Evolutionary conservation across 192 early-diverging fungal species (phyloP).

Genomic region (Lobosporangium transversale): DNA sequence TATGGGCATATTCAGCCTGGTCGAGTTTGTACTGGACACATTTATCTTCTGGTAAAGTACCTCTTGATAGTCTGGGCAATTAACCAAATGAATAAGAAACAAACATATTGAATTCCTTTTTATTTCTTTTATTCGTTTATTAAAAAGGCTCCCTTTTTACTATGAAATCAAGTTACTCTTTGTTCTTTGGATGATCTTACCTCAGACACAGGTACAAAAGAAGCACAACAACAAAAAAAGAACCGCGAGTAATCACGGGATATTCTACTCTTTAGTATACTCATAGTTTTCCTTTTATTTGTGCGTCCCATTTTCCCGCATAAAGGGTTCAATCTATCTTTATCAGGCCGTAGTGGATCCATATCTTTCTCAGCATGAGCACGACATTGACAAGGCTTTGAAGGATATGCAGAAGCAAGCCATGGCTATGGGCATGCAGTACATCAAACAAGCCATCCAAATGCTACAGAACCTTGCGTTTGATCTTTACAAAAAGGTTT

Average conservation of each 20-base stretch:
- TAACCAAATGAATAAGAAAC: background rate
- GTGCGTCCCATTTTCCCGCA: background rate
- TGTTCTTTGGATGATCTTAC: slow-evolving; percentile 50
- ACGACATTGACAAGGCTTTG: slow-evolving; percentile 41
- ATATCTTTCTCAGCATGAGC: slow-evolving; percentile 36
- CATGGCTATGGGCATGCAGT: slow-evolving; percentile 43
- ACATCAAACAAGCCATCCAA: slow-evolving; percentile 39
- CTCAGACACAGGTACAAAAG: slow-evolving; percentile 46
- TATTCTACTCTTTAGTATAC: too few relatives aligned
- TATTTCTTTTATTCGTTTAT: too few relatives aligned
- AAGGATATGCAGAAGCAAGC: slow-evolving; percentile 37
- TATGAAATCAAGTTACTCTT: slow-evolving; percentile 46
- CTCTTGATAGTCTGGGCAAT: too few relatives aligned
- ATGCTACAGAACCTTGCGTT: slow-evolving; percentile 26
- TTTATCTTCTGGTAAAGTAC: slow-evolving; percentile 47
- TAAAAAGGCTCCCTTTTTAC: slow-evolving; percentile 44
- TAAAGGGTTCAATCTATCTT: slow-evolving; percentile 45
- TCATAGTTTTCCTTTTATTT: too few relatives aligned
- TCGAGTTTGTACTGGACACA: slow-evolving; percentile 40
- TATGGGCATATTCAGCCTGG: slow-evolving; percentile 43
- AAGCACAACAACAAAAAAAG: too few relatives aligned
- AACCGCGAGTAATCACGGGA: too few relatives aligned
- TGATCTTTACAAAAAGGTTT: slow-evolving; percentile 48
- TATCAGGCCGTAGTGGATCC: slow-evolving; percentile 42
- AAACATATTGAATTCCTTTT: too few relatives aligned